Evolutionary conservation across 441 rosid genomes (phyloP), one percentile per base, ranked within the genome.

Genomic region (Populus hybrid): DNA sequence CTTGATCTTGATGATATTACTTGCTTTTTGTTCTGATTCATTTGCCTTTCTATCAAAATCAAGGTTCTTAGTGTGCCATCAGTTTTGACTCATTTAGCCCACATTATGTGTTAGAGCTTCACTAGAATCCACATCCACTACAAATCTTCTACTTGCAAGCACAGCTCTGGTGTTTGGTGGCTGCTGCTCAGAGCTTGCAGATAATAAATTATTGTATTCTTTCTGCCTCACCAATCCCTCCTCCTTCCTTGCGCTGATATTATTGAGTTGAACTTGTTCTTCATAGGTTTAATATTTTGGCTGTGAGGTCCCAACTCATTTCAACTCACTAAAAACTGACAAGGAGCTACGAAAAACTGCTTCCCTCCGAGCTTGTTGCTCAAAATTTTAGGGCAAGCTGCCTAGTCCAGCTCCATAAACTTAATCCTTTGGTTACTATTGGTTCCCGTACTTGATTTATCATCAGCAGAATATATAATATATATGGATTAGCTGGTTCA

Each of bases 21-120:
- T 76, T 77, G 81, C 85, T 84, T 90, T 90, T 93, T 90, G 87
- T 91, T 89, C 86, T 77, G 87, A 87, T 91, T 87, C 89, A 87
- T 91, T 94, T 92, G 92, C 89, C 89, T 87, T 86, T 84, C 91
- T 84, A 84, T 91, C 87, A 77, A 80, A 78, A 84, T 88, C 88
- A 84, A 82, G 87, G 84, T 90, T 87, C 86, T 79, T 73, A 74
- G 74, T 61, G 68, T 67, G n/a, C 14, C 75, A 24, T 78, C 86
- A 83, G 74, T 63, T 84, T 87, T 84, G 88, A 85, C 89, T 82
- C 77, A 8, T 68, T 24, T 66, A 74, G 69, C 57, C 75, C 18
- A 36, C 24, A n/a, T 63, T 59, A 71, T 30, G 28, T 28, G 30
- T 57, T 78, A 57, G 65, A 50, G 28, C 9, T 46, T 10, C 73